These are phyloP conservation scores for Mallotus repandus DNA, from an alignment of 441 rosid species.

Conservation along the genomic window DNA sequence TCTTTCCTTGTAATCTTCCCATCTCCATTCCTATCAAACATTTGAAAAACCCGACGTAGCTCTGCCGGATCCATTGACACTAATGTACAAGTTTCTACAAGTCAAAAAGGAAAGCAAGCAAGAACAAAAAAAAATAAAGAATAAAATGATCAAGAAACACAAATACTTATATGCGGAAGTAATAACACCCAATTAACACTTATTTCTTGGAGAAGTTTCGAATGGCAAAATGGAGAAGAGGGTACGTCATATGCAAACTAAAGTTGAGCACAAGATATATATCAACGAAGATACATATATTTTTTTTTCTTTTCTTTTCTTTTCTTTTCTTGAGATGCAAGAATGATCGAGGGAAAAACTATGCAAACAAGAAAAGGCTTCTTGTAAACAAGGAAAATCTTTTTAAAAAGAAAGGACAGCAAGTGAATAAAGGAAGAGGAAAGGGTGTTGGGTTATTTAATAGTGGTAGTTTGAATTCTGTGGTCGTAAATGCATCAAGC, in stretches of 20 bases:
- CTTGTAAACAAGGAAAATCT: no score
- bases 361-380: no score
- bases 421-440: not conserved
- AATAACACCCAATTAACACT: not conserved
- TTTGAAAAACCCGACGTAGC: slow-evolving; percentile 76
- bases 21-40: slow-evolving; percentile 86
- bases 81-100: no score
- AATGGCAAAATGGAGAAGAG: no score
- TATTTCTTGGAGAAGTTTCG: not conserved
- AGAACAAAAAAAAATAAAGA: no score
- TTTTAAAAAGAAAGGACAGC: not conserved
- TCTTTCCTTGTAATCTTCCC: slow-evolving; percentile 76
- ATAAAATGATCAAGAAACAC: not conserved
- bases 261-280: no score
- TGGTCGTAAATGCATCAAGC: not conserved
- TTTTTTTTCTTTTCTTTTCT: no score
- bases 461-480: not conserved
- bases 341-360: no score
- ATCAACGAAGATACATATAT: no score
- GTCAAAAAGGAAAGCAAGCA: not conserved
- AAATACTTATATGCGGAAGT: not conserved
- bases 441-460: not conserved
- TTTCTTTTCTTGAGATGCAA: no score
- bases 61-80: slow-evolving; percentile 59
- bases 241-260: no score